Conservation (phyloP, 306 rosid species). For the Fragaria ananassa region DNA sequence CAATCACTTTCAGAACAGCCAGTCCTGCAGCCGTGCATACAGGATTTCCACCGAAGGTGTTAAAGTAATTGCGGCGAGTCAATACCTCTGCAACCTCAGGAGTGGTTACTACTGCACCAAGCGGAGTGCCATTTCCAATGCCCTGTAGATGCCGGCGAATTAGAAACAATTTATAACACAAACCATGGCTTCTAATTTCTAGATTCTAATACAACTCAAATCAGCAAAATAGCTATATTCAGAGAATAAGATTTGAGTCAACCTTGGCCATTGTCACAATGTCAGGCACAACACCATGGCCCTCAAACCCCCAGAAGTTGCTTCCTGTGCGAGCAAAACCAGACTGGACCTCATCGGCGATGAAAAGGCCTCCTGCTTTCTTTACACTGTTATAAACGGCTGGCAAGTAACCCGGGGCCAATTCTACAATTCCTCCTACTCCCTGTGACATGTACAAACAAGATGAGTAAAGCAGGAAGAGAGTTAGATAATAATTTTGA, state of each 20-base stretch:
- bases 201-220: neutral
- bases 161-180: neutral
- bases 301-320: constrained; percentile 93
- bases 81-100: constrained; percentile 82
- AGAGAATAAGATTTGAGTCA: constrained; percentile 4
- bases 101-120: constrained; percentile 94
- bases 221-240: neutral
- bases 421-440: constrained; percentile 82
- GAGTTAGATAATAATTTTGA: neutral
- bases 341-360: constrained; percentile 89
- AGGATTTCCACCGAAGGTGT: constrained; percentile 96
- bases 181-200: neutral
- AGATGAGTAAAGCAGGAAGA: neutral
- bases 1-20: constrained; percentile 83
- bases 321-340: constrained; percentile 92
- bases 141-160: constrained; percentile 46
- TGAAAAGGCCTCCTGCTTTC: constrained; percentile 89
- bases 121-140: constrained; percentile 97
- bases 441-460: constrained; percentile 46
- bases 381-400: constrained; percentile 49
- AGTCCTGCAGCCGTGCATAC: constrained; percentile 88
- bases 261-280: constrained; percentile 97
- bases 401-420: constrained; percentile 90
- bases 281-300: constrained; percentile 90
- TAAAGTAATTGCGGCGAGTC: constrained; percentile 71